Base-by-base conservation (phyloP, 2,329 filamentous ascomycete genomes). In the Diaporthe caulivora region DNA sequence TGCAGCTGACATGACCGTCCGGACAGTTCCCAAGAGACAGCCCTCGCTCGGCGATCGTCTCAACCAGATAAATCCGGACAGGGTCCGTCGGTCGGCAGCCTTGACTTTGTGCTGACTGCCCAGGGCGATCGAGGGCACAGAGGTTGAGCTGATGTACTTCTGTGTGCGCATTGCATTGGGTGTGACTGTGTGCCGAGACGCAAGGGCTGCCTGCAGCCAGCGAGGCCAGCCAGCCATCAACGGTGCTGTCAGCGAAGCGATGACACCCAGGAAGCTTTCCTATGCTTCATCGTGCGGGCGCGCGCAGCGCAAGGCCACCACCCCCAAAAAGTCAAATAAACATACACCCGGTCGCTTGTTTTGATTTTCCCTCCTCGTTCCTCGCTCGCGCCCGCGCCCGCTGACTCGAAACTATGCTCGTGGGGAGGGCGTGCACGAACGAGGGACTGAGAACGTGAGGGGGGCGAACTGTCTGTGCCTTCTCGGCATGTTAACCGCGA, bases 91-190 rank as follows among this genome's bases (percentile, higher is more conserved):
- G 47, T 37, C 47, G 17, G 21, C 31, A 29, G 31, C 4, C 18
- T 40, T 34, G 62, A 49, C 24, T 34, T 64, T 49, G 1, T 3
- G 3, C 44, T 65, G 29, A 11, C 26, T 26, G 44, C 10, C 44
- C 29, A 51, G 62, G 62, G 44, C 29, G 62, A 31, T 53, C n/a
- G 62, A 62, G 62, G 62, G 62, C 62, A 67, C 62, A 53, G 44
- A 67, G 47, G 44, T 40, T 40, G 62, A 67, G 62, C 62, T 67
- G 31, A 67, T 53, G 29, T 40, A 44, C 24, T 8, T 31, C 26
- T 47, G 29, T 29, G 24, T 29, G 57, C 24, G 51, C 24, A 29
- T 34, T 57, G 29, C 8, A 21, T 21, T 24, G 21, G 26, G 60
- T 65, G 60, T 65, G 60, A 65, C 34, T 51, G 42, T 18, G 60